A percentile compares a stretch with the other conserved stretches of the same genome.
Evolutionary conservation across 1,139 yeast genomes (phyloP).

Genomic region (Geotrichum reessii): DNA sequence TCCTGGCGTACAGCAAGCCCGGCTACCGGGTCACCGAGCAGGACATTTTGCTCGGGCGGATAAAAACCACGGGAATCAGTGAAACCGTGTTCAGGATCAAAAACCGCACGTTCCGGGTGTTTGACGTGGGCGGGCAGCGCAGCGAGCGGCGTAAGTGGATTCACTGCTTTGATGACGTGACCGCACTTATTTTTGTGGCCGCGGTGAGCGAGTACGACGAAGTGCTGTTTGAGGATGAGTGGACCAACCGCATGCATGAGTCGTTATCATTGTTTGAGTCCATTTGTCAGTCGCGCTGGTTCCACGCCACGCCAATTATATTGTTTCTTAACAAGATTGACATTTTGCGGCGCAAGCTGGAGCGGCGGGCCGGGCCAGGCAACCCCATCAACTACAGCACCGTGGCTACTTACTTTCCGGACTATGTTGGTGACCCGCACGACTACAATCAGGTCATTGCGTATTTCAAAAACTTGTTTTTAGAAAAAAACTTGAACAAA

Average conservation of each 20-base stretch:
- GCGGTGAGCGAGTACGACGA: conserved; percentile 94
- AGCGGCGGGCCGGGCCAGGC: background rate
- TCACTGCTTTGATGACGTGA: conserved; percentile 88
- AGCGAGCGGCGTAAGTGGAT: conserved; percentile 94
- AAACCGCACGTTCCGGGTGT: conserved; percentile 61
- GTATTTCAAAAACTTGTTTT: conserved; percentile 27
- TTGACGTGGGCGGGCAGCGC: conserved; percentile 97
- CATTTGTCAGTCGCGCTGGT: conserved; percentile 82
- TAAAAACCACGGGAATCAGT: conserved; percentile 92
- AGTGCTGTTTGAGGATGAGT: conserved; percentile 79
- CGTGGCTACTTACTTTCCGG: conserved; percentile 40
- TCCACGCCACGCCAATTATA: conserved; percentile 78
- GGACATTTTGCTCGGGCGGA: conserved; percentile 84
- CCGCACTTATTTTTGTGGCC: conserved; percentile 83
- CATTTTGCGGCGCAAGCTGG: conserved; percentile 57
- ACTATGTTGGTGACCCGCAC: conserved; percentile 23
- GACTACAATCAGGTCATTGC: conserved; percentile 31
- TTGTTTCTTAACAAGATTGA: conserved; percentile 86
- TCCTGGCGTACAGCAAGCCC: conserved; percentile 56
- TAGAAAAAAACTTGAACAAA: conserved; percentile 50
- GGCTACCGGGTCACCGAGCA: conserved; percentile 67
- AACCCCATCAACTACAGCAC: background rate
- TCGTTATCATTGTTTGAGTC: conserved; percentile 79
- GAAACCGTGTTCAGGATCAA: conserved; percentile 70
- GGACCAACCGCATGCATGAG: conserved; percentile 89